Base-by-base conservation (phyloP, 768 basidiomycete genomes). In the Mycena rosella region DNA sequence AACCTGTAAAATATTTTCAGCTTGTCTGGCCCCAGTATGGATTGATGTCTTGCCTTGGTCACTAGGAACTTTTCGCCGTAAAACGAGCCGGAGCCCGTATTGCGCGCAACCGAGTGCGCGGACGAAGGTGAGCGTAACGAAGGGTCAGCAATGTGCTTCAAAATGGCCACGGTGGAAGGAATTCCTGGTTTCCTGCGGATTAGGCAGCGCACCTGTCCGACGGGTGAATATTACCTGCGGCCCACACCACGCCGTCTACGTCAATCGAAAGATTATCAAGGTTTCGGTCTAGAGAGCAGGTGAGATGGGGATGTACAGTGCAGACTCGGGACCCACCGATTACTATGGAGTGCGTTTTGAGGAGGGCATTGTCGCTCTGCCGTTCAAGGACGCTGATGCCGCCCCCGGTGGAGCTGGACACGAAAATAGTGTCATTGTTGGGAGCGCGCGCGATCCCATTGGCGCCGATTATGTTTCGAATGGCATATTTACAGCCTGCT, bases 241-340 rank as follows among this genome's bases (percentile, higher is more conserved):
- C 85, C 88, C 89, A 92, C 24, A 93, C 73, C 13, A 82, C 83
- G 9, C 90, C 91, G 40, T 88, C 79, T 26, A 81, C 76, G 68
- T 91, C 91, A 8, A 92, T 74, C 42, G 86, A 79, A 1, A 90
- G 73, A 72, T 93, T 93, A 73, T 94, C 93, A 69, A 90, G 49
- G 5, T 70, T 75, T 34, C 84, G 81, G 72, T 87, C 89, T 87
- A 52, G 20, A 18, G 26, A 54, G 64, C 26, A 48, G 9, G 14
- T 49, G 32, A 65, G 10, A 67, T 54, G 30, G 56, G 55, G 66
- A 59, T 53, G 30, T 38, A 55, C 26, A n/a, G 24, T 20, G 29
- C 60, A 38, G 55, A 68, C 27, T 15, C 38, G 15, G 27, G 34
- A 60, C 76, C 63, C 44, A 90, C 90, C 90, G n/a, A 85, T 81